Conservation (phyloP, 2,329 filamentous ascomycete species). For the Didymella sp. region DNA sequence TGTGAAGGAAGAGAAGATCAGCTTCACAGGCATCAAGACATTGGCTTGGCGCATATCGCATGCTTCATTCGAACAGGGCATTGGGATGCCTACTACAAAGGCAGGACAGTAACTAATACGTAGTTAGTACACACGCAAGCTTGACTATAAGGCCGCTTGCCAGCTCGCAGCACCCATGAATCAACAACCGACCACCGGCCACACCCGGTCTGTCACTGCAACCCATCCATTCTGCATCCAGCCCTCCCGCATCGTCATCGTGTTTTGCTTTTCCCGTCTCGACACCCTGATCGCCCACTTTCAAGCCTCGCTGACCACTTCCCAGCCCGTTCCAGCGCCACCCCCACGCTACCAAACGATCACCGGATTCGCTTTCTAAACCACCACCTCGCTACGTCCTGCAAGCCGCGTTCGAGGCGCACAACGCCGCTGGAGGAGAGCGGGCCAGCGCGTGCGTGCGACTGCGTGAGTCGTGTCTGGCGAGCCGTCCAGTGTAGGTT, state of each 20-base stretch:
- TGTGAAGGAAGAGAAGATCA: not conserved
- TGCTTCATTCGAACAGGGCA: not conserved
- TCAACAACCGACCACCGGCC: not conserved
- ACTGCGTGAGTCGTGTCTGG: too few species aligned
- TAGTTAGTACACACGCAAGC: slow-evolving; percentile 1
- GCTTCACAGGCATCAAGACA: not conserved
- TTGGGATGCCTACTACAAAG: not conserved
- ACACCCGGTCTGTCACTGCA: not conserved
- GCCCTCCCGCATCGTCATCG: too few species aligned
- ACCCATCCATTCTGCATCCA: too few species aligned
- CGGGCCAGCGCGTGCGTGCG: too few species aligned
- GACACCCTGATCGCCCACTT: not conserved
- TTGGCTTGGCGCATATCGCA: not conserved
- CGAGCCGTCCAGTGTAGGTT: too few species aligned
- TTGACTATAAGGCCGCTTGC: slow-evolving; percentile 4
- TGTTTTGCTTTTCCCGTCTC: not conserved
- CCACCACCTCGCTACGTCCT: too few species aligned
- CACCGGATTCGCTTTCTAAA: too few species aligned
- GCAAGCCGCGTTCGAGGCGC: too few species aligned
- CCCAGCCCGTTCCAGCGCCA: too few species aligned
- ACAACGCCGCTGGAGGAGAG: too few species aligned
- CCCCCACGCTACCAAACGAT: too few species aligned
- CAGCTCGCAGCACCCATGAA: not conserved
- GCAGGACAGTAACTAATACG: not conserved
- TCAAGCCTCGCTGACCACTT: not conserved